phyloP scores from a whole-genome alignment of 345 rosid genomes.

The Arabis hirsuta region DNA sequence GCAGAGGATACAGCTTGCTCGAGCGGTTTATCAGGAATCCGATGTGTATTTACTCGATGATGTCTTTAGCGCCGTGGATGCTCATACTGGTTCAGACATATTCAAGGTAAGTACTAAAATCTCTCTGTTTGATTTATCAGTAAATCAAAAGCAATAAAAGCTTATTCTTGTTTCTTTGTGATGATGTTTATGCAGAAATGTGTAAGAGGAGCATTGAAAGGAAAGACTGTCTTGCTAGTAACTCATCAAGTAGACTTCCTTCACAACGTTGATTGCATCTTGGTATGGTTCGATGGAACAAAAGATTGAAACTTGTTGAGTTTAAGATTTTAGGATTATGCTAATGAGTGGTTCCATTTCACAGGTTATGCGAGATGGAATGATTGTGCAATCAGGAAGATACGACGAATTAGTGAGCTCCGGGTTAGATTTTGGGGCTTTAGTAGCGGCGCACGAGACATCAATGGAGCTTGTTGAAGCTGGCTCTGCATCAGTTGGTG shows the following conservation, averaged over 20 bases:
- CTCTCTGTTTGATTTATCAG: neutral
- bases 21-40: conserved; percentile 93
- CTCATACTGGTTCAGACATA: conserved; percentile 92
- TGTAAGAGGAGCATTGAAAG: conserved; percentile 81
- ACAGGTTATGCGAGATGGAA: conserved; percentile 95
- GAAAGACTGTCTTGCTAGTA: conserved; percentile 85
- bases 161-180: conserved; percentile 27
- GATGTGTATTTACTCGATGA: conserved; percentile 94
- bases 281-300: conserved; percentile 45
- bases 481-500: conserved; percentile 38
- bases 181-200: conserved; percentile 60
- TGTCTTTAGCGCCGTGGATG: conserved; percentile 97
- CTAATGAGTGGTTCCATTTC: conserved; percentile 17
- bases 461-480: conserved; percentile 86
- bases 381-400: conserved; percentile 88
- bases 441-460: conserved; percentile 89
- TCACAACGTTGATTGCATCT: conserved; percentile 80
- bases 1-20: conserved; percentile 91
- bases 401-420: conserved; percentile 61
- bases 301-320: neutral
- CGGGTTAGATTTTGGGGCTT: conserved; percentile 70
- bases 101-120: conserved; percentile 60
- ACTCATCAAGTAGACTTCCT: conserved; percentile 98
- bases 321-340: neutral
- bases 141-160: neutral